phyloP scores from a whole-genome alignment of 352 stramenopile species.

The Globisporangium nodosum region DNA sequence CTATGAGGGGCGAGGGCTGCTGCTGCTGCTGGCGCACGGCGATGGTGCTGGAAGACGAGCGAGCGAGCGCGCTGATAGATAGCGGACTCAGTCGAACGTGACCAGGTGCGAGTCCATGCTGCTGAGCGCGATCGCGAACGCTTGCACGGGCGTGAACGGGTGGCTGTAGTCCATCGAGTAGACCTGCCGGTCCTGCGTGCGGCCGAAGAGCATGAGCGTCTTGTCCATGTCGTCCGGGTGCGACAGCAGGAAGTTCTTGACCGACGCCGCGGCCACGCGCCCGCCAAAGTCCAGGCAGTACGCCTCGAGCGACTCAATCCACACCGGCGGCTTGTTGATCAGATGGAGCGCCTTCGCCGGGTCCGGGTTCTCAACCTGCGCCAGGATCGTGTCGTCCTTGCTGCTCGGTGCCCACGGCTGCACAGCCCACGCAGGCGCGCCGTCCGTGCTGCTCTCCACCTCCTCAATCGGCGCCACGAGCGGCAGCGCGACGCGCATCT shows the following conservation, averaged over 20 bases:
- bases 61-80: not conserved
- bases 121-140: slow-evolving; percentile 84
- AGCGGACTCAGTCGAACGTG: slow-evolving; percentile 63
- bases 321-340: slow-evolving; percentile 86
- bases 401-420: slow-evolving; percentile 46
- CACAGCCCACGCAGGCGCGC: slow-evolving; percentile 43
- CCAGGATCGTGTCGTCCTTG: slow-evolving; percentile 78
- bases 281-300: slow-evolving; percentile 43
- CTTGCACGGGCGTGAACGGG: slow-evolving; percentile 80
- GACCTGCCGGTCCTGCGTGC: slow-evolving; percentile 80
- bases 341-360: slow-evolving; percentile 52
- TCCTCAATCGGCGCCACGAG: slow-evolving; percentile 38
- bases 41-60: too few species aligned
- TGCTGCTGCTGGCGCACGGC: too few species aligned
- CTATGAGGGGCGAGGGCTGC: too few species aligned
- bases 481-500: slow-evolving; percentile 78
- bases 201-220: slow-evolving; percentile 83
- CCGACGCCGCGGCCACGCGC: slow-evolving; percentile 39
- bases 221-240: slow-evolving; percentile 84
- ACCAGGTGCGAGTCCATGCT: slow-evolving; percentile 86
- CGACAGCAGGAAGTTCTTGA: slow-evolving; percentile 88
- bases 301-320: slow-evolving; percentile 82
- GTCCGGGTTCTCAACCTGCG: slow-evolving; percentile 70
- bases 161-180: slow-evolving; percentile 88
- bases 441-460: slow-evolving; percentile 35